Evolutionary conservation across 2,329 filamentous ascomycete species (phyloP).

Genomic region (Phaeophleospora eucalypticola): DNA sequence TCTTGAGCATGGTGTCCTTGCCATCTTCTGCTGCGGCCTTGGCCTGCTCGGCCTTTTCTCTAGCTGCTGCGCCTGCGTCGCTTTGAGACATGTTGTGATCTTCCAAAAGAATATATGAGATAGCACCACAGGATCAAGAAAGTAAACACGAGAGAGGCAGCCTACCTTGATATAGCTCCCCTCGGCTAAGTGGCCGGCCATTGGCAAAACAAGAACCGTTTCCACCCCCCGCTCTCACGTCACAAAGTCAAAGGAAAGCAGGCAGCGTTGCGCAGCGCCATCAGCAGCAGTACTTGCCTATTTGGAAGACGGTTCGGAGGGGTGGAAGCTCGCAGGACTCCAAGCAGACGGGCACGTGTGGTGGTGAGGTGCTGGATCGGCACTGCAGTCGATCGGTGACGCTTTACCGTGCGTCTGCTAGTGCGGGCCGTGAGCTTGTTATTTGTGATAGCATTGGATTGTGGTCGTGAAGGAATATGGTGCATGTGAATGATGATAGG

Average conservation of each 20-base stretch:
- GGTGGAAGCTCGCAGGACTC: background rate
- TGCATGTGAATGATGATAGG: too few relatives aligned
- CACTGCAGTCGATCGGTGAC: conserved; percentile 1
- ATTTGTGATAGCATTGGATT: background rate
- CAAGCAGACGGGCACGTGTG: background rate
- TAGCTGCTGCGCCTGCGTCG: background rate
- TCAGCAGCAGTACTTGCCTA: background rate
- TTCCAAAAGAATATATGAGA: background rate
- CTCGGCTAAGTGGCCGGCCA: background rate
- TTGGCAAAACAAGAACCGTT: too few relatives aligned
- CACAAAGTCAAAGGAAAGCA: too few relatives aligned
- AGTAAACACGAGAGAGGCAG: background rate
- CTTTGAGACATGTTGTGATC: background rate
- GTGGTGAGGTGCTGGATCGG: background rate
- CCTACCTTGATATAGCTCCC: background rate
- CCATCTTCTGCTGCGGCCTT: conserved; percentile 8
- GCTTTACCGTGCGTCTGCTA: background rate
- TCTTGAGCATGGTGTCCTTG: conserved; percentile 13
- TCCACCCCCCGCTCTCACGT: too few relatives aligned
- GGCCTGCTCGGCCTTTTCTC: conserved; percentile 2
- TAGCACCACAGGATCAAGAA: too few relatives aligned
- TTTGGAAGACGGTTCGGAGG: background rate
- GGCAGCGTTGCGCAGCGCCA: too few relatives aligned
- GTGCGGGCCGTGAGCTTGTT: background rate
- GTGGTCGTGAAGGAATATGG: background rate